Evolutionary conservation across 1,284 basidiomycete species (phyloP), one percentile per base, ranked within the genome.

Genomic region (Ceratobasidium sp.): DNA sequence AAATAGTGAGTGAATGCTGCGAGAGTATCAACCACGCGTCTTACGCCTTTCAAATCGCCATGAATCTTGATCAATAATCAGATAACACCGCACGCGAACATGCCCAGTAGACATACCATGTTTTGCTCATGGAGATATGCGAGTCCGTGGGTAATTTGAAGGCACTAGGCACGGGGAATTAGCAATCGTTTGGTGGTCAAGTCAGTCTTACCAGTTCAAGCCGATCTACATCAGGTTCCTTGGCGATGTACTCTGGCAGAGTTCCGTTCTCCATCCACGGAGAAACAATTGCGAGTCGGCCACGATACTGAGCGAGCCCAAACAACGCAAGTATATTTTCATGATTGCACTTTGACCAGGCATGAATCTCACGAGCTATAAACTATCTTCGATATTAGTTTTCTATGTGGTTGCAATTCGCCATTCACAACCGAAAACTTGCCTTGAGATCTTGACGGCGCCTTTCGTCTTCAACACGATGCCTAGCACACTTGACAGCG

Each of bases 41-140:
- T 61, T 62, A 73, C 69, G 3, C 40, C 56, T 51, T 73, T 73
- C 22, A 73, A 8, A 34, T 73, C 57, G 1, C 69, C 69, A 73
- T 73, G 57, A 11, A 73, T 29, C 69, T 73, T 44, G 2, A 51
- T n/a, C n/a, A n/a, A n/a, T n/a, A n/a, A n/a, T n/a, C n/a, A n/a
- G n/a, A n/a, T n/a, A n/a, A n/a, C n/a, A n/a, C n/a, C n/a, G n/a
- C n/a, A n/a, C n/a, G n/a, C n/a, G n/a, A n/a, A n/a, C n/a, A n/a
- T n/a, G n/a, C n/a, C n/a, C n/a, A n/a, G n/a, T n/a, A n/a, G n/a
- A 34, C 69, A 29, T 13, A 61, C 69, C 19, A 71, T 61, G 11
- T 56, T 56, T 4, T 29, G 1, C 25, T 29, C 13, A 29, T 71
- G 69, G 19, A 71, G 22, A 25, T 71, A 71, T 22, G 37, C 54